Conservation (phyloP, 805 yeast genomes). For the Sungouiozyma ichnusensis region DNA sequence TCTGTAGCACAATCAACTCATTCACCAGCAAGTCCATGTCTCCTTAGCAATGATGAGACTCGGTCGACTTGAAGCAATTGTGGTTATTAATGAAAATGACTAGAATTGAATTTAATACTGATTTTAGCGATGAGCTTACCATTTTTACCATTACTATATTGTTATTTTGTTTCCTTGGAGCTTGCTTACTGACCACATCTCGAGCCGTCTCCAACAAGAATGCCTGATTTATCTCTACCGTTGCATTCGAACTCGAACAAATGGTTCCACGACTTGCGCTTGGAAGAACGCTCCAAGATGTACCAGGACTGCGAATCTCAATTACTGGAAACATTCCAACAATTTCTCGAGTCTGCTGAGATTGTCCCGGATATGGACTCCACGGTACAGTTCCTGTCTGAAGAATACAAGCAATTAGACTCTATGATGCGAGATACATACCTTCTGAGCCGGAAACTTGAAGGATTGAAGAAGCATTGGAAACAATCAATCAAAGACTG, state of each 20-base stretch:
- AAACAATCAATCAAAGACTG: constrained; percentile 8
- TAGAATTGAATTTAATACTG: too few relatives aligned
- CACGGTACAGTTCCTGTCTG: neutral
- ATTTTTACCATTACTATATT: neutral
- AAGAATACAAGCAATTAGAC: neutral
- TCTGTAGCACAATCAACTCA: constrained; percentile 25
- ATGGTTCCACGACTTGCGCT: constrained; percentile 10
- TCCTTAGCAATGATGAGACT: too few relatives aligned
- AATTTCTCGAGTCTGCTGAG: constrained; percentile 4
- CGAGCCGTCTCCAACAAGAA: neutral
- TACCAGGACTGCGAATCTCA: constrained; percentile 11
- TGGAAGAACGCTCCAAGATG: constrained; percentile 7
- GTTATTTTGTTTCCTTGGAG: neutral
- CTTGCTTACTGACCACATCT: too few relatives aligned
- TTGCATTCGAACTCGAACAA: constrained; percentile 11
- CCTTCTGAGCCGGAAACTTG: constrained; percentile 1
- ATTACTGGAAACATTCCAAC: constrained; percentile 11
- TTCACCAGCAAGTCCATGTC: constrained; percentile 18
- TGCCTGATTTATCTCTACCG: constrained; percentile 13
- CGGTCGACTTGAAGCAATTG: too few relatives aligned
- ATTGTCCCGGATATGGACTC: neutral
- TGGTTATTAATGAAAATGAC: too few relatives aligned
- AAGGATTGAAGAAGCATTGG: constrained; percentile 9
- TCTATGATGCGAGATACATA: neutral
- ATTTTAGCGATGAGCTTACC: neutral